Evolutionary conservation across 495 filamentous ascomycete species (phyloP).

Genomic region (Annulohypoxylon moriforme): DNA sequence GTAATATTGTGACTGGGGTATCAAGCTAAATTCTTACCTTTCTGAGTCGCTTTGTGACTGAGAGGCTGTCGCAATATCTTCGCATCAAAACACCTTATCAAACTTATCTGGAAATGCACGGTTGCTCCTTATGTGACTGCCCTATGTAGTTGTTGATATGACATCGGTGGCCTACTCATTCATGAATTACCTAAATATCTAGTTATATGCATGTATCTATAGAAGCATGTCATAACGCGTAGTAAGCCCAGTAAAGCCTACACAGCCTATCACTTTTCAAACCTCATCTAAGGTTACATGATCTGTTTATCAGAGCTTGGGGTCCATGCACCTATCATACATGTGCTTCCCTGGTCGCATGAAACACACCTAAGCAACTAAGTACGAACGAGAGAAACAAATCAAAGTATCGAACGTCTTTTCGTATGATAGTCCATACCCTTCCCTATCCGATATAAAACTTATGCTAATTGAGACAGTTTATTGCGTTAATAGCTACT

Average conservation of each 20-base stretch:
- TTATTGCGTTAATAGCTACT: conserved; percentile 6
- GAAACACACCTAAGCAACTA: not conserved
- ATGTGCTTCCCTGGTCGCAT: not conserved
- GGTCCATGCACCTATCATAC: conserved; percentile 5
- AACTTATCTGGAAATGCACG: not conserved
- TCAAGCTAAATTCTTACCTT: not conserved
- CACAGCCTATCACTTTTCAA: conserved; percentile 1
- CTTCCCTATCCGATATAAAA: not conserved
- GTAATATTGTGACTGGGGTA: conserved; percentile 10
- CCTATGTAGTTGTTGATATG: not conserved
- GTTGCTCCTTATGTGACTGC: not conserved
- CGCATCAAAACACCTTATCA: conserved; percentile 3
- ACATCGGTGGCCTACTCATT: not conserved
- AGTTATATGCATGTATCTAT: no score
- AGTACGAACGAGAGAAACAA: not conserved
- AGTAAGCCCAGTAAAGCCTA: conserved; percentile 8
- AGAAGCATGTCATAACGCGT: conserved; percentile 1
- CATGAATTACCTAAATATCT: not conserved
- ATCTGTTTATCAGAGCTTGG: conserved; percentile 6
- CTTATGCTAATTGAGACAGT: conserved; percentile 7
- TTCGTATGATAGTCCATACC: not conserved
- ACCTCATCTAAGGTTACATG: conserved; percentile 2
- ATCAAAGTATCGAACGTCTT: not conserved
- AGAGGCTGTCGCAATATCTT: not conserved
- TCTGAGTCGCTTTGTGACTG: not conserved